Percentiles rank a stretch among this genome's conserved stretches.
These are phyloP conservation scores for Coniochaeta ligniaria DNA, from an alignment of 2,329 filamentous ascomycete genomes.

Conservation along the genomic window DNA sequence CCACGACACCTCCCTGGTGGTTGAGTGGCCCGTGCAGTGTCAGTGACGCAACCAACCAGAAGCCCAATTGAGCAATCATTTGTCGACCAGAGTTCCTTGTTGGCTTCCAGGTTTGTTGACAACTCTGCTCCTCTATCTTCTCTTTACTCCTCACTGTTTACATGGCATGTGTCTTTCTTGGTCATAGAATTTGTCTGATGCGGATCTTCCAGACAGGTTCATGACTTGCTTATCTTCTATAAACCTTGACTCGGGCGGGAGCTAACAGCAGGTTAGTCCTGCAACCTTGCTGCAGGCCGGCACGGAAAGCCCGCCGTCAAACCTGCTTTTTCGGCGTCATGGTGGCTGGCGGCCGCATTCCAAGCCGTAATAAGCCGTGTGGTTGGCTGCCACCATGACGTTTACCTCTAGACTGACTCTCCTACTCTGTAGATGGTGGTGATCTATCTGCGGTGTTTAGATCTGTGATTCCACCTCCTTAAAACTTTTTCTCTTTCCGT, in stretches of 20 bases:
- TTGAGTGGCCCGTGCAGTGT: background rate
- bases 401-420: background rate
- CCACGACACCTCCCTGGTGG: no score
- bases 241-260: background rate
- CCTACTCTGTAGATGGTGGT: background rate
- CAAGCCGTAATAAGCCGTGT: background rate
- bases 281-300: background rate
- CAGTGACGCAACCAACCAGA: background rate
- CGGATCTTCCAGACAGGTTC: background rate
- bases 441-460: background rate
- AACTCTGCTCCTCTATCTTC: background rate
- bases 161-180: background rate
- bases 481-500: background rate
- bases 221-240: background rate
- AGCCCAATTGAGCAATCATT: background rate
- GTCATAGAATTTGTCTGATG: background rate
- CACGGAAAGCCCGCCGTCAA: background rate
- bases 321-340: slow-evolving; percentile 4
- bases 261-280: background rate
- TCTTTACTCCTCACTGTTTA: background rate
- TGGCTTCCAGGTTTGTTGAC: no score
- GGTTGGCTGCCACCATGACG: slow-evolving; percentile 1
- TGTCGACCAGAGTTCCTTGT: no score
- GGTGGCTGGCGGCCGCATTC: slow-evolving; percentile 1
- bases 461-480: background rate